Conservation (phyloP, 495 filamentous ascomycete species). For the Wilcoxina mikolae region DNA sequence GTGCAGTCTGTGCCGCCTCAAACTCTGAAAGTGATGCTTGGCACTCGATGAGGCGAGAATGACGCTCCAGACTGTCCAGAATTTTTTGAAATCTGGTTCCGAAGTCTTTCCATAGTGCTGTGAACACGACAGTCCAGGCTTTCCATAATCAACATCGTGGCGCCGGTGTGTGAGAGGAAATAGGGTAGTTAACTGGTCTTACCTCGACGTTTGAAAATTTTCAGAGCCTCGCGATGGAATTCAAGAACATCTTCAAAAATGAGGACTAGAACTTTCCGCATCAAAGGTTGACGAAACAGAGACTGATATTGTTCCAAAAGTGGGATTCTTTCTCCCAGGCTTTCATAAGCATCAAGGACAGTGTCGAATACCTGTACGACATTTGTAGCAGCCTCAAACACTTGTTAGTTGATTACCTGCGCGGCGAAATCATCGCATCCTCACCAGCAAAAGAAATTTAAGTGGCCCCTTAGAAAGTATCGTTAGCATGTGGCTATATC, state of each 20-base stretch:
- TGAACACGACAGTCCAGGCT: slow-evolving; percentile 17
- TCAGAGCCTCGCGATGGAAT: slow-evolving; percentile 32
- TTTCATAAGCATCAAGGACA: slow-evolving; percentile 33
- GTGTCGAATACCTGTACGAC: slow-evolving; percentile 30
- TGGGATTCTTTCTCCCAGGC: slow-evolving; percentile 33
- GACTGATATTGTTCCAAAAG: slow-evolving; percentile 28
- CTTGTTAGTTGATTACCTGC: background rate
- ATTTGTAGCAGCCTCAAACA: slow-evolving; percentile 25
- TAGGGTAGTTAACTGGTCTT: background rate
- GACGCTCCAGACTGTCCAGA: slow-evolving; percentile 30
- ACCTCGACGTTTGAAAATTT: slow-evolving; percentile 27
- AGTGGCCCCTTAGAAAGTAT: slow-evolving; percentile 22
- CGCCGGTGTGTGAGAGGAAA: background rate
- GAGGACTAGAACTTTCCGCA: slow-evolving; percentile 4
- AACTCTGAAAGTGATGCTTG: slow-evolving; percentile 25
- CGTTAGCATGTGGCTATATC: background rate
- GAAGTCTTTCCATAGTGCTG: slow-evolving; percentile 33
- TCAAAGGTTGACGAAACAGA: slow-evolving; percentile 28
- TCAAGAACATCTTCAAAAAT: slow-evolving; percentile 36
- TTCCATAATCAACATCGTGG: slow-evolving; percentile 21
- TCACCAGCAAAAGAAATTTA: slow-evolving; percentile 27
- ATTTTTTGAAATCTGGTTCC: slow-evolving; percentile 28
- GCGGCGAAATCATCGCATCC: background rate
- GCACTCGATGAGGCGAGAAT: slow-evolving; percentile 31
- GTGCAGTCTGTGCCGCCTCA: slow-evolving; percentile 17